Evolutionary conservation across 176 grass and related monocot species (phyloP).

Genomic region (Eragrostis curvula): DNA sequence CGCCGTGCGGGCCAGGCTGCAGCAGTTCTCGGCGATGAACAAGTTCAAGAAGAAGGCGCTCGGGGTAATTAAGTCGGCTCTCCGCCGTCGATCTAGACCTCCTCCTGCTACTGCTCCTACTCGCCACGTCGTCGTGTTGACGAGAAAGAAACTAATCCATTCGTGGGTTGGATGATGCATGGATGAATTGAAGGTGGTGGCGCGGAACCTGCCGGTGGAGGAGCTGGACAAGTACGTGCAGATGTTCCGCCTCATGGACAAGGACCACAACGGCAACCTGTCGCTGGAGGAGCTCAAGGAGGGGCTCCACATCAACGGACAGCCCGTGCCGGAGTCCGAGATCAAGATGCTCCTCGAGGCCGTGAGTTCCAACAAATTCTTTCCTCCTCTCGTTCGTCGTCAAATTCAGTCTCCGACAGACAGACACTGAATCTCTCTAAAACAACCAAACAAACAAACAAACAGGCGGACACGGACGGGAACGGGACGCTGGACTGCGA

Average conservation of each 20-base stretch:
- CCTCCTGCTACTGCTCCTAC: too few relatives aligned
- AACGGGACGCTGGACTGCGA: slow-evolving; percentile 87
- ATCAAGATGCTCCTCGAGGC: slow-evolving; percentile 88
- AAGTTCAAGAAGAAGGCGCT: slow-evolving; percentile 85
- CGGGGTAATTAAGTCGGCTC: slow-evolving; percentile 25
- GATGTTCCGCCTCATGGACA: slow-evolving; percentile 95
- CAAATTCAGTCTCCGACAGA: not conserved
- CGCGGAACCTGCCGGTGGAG: slow-evolving; percentile 70
- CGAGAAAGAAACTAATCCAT: too few relatives aligned
- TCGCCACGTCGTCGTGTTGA: too few relatives aligned
- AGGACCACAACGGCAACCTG: slow-evolving; percentile 77
- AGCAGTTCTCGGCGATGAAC: slow-evolving; percentile 85
- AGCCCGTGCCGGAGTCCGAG: slow-evolving; percentile 64
- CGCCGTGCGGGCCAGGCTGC: slow-evolving; percentile 61
- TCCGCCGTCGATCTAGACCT: not conserved
- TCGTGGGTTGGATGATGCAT: too few relatives aligned
- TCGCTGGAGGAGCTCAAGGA: slow-evolving; percentile 84
- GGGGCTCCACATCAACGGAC: slow-evolving; percentile 65
- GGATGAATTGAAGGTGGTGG: slow-evolving; percentile 56
- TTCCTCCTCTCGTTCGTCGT: too few relatives aligned
- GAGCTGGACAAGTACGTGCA: slow-evolving; percentile 74
- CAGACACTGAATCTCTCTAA: too few relatives aligned
- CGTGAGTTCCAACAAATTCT: slow-evolving; percentile 32
- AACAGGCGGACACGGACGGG: slow-evolving; percentile 77
- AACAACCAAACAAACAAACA: too few relatives aligned